Conservation (phyloP, 352 stramenopile species). For the Globisporangium radiosum region DNA sequence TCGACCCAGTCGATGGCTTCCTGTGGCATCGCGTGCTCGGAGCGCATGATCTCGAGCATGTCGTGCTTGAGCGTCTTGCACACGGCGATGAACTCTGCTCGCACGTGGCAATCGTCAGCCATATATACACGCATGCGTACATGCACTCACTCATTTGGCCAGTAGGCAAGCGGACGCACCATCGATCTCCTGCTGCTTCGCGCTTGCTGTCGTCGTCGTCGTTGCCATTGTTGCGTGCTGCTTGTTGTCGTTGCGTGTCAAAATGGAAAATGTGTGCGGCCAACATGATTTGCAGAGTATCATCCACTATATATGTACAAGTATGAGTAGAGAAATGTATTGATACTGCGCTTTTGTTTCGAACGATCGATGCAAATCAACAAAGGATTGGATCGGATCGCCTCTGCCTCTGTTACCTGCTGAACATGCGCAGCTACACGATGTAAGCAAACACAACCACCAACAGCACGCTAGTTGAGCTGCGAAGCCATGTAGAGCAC, state of each 20-base stretch:
- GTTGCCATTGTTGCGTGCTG: not conserved
- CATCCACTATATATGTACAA: not conserved
- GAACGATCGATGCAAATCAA: too few species aligned
- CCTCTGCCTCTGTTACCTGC: too few species aligned
- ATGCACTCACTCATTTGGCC: not conserved
- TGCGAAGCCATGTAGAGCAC: slow-evolving; percentile 55
- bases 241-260: not conserved
- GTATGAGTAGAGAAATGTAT: not conserved
- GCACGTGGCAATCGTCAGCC: not conserved
- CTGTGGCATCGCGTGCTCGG: slow-evolving; percentile 67
- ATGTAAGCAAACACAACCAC: too few species aligned
- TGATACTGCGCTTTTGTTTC: not conserved
- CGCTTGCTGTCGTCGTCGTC: slow-evolving; percentile 12
- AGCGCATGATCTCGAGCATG: slow-evolving; percentile 57
- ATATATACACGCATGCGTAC: not conserved
- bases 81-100: slow-evolving; percentile 71
- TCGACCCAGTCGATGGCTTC: slow-evolving; percentile 76
- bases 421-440: too few species aligned
- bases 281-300: not conserved
- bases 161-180: slow-evolving; percentile 12
- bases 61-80: slow-evolving; percentile 72
- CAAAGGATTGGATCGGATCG: not conserved
- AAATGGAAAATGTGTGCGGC: not conserved
- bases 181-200: slow-evolving; percentile 35
- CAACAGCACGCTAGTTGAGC: slow-evolving; percentile 3